A percentile compares a stretch with the other conserved stretches of the same genome.
Conservation (phyloP, 192 early-diverging fungal species). For the Backusella tarrabulga region DNA sequence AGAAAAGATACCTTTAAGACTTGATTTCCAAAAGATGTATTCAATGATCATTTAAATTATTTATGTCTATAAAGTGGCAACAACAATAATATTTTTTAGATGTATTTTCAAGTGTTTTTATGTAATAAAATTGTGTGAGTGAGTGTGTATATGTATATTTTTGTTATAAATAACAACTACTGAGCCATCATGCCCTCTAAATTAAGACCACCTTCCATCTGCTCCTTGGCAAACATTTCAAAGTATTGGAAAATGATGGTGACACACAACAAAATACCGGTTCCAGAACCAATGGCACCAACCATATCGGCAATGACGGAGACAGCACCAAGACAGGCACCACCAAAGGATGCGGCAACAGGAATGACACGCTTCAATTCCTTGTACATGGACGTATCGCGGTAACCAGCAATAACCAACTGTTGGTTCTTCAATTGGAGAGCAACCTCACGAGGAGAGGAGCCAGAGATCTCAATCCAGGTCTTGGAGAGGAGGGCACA, state of each 20-base stretch:
- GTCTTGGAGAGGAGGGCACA: slow-evolving; percentile 97
- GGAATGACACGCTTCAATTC: slow-evolving; percentile 99
- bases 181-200: slow-evolving; percentile 33
- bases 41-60: not conserved
- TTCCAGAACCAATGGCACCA: slow-evolving; percentile 98
- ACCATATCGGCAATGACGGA: slow-evolving; percentile 96
- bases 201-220: slow-evolving; percentile 33
- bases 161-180: not conserved
- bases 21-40: slow-evolving; percentile 15
- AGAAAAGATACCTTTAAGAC: slow-evolving; percentile 13
- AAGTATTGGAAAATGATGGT: slow-evolving; percentile 73
- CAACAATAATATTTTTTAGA: not conserved
- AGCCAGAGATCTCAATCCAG: slow-evolving; percentile 99
- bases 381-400: slow-evolving; percentile 98
- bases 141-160: not conserved
- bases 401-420: slow-evolving; percentile 91
- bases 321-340: slow-evolving; percentile 93
- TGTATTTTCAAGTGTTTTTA: not conserved
- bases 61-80: not conserved
- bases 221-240: slow-evolving; percentile 46
- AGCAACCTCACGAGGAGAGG: slow-evolving; percentile 96
- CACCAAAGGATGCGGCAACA: slow-evolving; percentile 96
- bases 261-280: slow-evolving; percentile 97
- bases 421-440: slow-evolving; percentile 97
- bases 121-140: not conserved